These are phyloP conservation scores for Trypanosoma avium DNA, from an alignment of 208 protist species.

Conservation along the genomic window DNA sequence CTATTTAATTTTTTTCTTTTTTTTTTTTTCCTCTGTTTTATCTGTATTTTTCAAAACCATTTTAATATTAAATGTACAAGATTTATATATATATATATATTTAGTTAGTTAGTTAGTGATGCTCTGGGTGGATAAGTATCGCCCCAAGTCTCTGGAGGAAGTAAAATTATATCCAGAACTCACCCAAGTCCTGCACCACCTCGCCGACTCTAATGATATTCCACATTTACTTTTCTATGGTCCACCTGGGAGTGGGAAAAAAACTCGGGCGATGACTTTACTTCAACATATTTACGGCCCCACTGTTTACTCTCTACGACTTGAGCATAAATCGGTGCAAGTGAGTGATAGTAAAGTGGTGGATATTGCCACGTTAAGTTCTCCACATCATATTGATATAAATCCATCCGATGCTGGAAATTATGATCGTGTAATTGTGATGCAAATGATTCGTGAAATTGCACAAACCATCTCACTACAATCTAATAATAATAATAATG, in stretches of 20 bases:
- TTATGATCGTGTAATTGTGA: slow-evolving; percentile 97
- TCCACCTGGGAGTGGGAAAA: slow-evolving; percentile 95
- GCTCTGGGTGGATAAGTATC: slow-evolving; percentile 99
- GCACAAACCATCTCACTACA: slow-evolving; percentile 93
- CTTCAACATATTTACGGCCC: slow-evolving; percentile 94
- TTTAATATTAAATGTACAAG: background rate
- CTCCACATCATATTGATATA: slow-evolving; percentile 98
- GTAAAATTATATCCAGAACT: slow-evolving; percentile 95
- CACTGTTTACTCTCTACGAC: slow-evolving; percentile 83
- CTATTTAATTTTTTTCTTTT: too few relatives aligned
- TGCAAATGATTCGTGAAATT: slow-evolving; percentile 99
- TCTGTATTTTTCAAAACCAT: background rate
- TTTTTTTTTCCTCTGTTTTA: slow-evolving; percentile 9
- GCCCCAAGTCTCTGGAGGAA: slow-evolving; percentile 95
- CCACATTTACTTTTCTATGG: slow-evolving; percentile 98
- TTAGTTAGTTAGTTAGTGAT: slow-evolving; percentile 58
- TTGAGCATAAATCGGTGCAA: slow-evolving; percentile 90
- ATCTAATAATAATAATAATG: slow-evolving; percentile 22
- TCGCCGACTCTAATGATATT: slow-evolving; percentile 89
- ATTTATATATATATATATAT: background rate
- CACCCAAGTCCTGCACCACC: slow-evolving; percentile 82
- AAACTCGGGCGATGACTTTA: slow-evolving; percentile 95
- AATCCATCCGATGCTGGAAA: slow-evolving; percentile 98
- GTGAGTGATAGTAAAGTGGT: slow-evolving; percentile 93
- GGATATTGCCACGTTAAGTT: slow-evolving; percentile 96